These are phyloP conservation scores for Leccinum sublutescens DNA, from an alignment of 768 basidiomycete species.

Conservation along the genomic window DNA sequence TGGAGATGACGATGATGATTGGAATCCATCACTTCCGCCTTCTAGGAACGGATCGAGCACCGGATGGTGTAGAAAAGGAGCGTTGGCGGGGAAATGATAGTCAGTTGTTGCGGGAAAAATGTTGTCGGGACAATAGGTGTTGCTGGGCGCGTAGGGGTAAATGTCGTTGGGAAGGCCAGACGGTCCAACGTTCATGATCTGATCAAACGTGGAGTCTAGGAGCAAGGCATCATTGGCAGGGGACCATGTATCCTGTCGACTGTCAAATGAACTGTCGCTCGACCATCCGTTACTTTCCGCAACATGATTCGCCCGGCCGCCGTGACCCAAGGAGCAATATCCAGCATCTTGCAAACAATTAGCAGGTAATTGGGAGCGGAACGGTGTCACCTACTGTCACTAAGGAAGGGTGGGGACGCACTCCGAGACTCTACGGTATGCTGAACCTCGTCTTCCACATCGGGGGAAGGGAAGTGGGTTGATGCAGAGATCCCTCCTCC, in stretches of 20 bases:
- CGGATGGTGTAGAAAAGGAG: constrained; percentile 9
- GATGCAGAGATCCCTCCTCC: constrained; percentile 13
- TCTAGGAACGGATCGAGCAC: constrained; percentile 16
- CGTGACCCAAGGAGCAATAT: not conserved
- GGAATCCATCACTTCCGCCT: constrained; percentile 12
- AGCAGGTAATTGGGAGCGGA: not conserved
- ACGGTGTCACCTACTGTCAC: constrained; percentile 15
- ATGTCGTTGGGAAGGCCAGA: constrained; percentile 1
- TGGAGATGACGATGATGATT: constrained; percentile 24
- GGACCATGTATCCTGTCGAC: constrained; percentile 4
- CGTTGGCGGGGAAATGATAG: constrained; percentile 5
- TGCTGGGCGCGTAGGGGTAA: constrained; percentile 2
- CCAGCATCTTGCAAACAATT: constrained; percentile 15
- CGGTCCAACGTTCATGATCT: not conserved
- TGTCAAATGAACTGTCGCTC: constrained; percentile 3
- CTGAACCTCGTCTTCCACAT: not conserved
- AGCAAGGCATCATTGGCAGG: constrained; percentile 2
- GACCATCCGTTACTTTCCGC: constrained; percentile 5
- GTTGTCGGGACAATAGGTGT: constrained; percentile 6
- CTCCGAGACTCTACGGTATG: constrained; percentile 5
- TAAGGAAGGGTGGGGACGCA: constrained; percentile 5
- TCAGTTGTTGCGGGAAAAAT: constrained; percentile 5
- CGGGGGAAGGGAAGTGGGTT: constrained; percentile 5
- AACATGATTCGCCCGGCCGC: not conserved
- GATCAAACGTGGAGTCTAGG: constrained; percentile 4